Base-by-base conservation (phyloP, 495 filamentous ascomycete species). In the Schizothecium vesticola region DNA sequence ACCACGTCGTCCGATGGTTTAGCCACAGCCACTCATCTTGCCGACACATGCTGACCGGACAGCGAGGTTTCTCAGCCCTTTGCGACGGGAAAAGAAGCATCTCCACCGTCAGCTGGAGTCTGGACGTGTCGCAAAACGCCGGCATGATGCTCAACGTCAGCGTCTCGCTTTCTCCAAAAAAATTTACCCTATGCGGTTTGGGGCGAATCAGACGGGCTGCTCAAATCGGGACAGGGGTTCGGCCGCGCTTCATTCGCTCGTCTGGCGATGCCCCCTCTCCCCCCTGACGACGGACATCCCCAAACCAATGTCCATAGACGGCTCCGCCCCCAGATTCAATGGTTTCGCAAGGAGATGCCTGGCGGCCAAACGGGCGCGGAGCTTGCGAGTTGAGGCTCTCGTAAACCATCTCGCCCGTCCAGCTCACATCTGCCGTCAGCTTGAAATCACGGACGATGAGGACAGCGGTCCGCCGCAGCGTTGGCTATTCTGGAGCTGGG, bases 251-350 rank as follows among this genome's bases (percentile, higher is more conserved):
- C 33, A 66, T 65, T 71, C 56, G 59, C 59, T 68, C 65, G 63
- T 64, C 67, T 67, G 56, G 64, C 70, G 59, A 36, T 58, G n/a
- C 55, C 69, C 62, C 63, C 22, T 51, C 43, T 51, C 43, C 43
- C 31, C 31, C 43, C 43, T 51, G 12, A 26, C 59, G 36, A 64
- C 75, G 75, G 75, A 77, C 75, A 77, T 77, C 75, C 75, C 75
- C 75, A 76, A 74, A 25, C 28, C 61, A 70, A 76, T 74, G 68
- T 75, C 74, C 72, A 73, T 28, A 68, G 24, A 31, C 19, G n/a
- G 25, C 66, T 63, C 56, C 43, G 59, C 67, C 66, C 71, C 43
- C 43, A n/a, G 43, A 51, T 51, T 51, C 43, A 51, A n/a, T 51
- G 16, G 43, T 51, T 51, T 51, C 69, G 59, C 64, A 66, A 31